Base-by-base conservation (phyloP, 2,329 filamentous ascomycete genomes). In the Paecilomyces sp. region DNA sequence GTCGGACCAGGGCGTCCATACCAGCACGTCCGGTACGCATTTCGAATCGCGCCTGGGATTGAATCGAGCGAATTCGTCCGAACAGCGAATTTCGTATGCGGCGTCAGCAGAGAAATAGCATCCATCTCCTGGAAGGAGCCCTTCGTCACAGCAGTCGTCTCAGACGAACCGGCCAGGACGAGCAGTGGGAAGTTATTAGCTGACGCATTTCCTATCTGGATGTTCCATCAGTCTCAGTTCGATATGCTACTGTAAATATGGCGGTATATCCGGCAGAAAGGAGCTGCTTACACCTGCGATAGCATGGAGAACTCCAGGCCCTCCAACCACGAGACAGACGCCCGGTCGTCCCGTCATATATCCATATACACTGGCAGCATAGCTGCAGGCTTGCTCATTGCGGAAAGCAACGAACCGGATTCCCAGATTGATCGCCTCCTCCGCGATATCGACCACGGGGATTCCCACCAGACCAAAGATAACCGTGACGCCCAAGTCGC, bases 61-160 rank as follows among this genome's bases (percentile, higher is more conserved):
- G 74, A 74, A n/a, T 81, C 77, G 13, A 78, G 69, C 13, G 70
- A 73, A 3, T 77, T 66, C n/a, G 79, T 74, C 58, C 82, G 74
- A 18, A 81, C 71, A 6, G 80, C 74, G 54, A 82, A 70, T 64
- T 85, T 85, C 7, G 80, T 81, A 62, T 84, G 81, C 0, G 82
- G 80, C 12, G 76, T 76, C 11, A 85, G 68, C 6, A 85, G 70
- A 2, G 80, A 75, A 28, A 85, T 75, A 24, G 82, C 79, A 65
- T 85, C 82, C 59, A 85, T 73, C 66, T 85, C 82, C 68, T 85
- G 83, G 63, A 85, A 85, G 31, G 78, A 81, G 24, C 81, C 82
- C 64, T 82, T 83, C 9, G 77, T 80, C 18, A 80, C 72, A 13
- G 79, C 72, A 61, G 81, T 76, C 1, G 80, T 80, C 67, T 84